Base-by-base conservation (phyloP, 768 basidiomycete species). In the Mycena sanguinolenta region DNA sequence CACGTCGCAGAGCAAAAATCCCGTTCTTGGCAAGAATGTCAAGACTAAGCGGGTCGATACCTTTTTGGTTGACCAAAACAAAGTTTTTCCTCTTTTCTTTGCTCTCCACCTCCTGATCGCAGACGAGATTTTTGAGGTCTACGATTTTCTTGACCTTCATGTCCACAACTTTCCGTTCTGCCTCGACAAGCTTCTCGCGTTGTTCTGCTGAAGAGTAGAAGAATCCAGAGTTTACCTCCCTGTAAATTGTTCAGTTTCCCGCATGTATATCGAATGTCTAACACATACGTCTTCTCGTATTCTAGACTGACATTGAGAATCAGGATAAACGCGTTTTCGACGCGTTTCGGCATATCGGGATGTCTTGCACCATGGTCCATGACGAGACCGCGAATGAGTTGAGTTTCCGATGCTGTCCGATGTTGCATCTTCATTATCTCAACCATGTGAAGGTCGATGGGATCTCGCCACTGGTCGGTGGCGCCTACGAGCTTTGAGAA, bases 351-450 rank as follows among this genome's bases (percentile, higher is more conserved):
- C 98, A 99, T 99, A 82, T 99, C 98, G 14, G 98, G 97, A 83
- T 99, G 98, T 73, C 98, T 86, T 65, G 95, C 95, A 74, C 98
- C 97, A 79, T 99, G 97, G 83, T 99, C 98, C 75, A 99, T 87
- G 53, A 99, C 98, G 67, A 99, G 87, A 39, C 98, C 98, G 75
- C 95, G 93, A 76, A 99, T 86, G 44, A 99, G 90, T 79, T 98
- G 94, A 34, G 98, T 99, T 81, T 99, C 98, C 27, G 95, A 96
- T 71, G 98, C 96, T 50, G 93, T 97, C 76, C 97, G 93, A 84
- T 99, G 98, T 81, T 98, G 97, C 98, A 99, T 99, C 85, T 99
- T 99, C 98, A 99, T 99, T 71, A 99, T 92, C 83, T 99, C 98
- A 60, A 99, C 85, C 98, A 99, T 99, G 83, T 99, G 97, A 65